These are phyloP conservation scores for Thelephora ganbajun DNA, from an alignment of 768 basidiomycete genomes.

Conservation along the genomic window DNA sequence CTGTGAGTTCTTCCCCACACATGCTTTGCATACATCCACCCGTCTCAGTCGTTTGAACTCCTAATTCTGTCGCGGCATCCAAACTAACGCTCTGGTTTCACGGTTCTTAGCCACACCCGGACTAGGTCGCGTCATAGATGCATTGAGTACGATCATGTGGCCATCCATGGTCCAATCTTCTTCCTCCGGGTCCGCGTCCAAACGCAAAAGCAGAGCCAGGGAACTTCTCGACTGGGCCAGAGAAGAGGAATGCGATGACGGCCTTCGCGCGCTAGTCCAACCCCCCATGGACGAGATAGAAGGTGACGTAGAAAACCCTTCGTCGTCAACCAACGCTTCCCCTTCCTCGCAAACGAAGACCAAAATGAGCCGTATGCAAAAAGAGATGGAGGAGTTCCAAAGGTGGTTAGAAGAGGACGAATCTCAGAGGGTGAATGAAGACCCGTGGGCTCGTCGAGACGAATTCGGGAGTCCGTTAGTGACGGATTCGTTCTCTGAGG, in stretches of 20 bases:
- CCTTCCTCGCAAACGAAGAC: slow-evolving; percentile 1
- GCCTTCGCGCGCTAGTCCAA: slow-evolving; percentile 18
- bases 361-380: slow-evolving; percentile 22
- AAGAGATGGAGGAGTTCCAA: slow-evolving; percentile 45
- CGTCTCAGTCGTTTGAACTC: no score
- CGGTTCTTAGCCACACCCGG: slow-evolving; percentile 17
- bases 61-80: background rate
- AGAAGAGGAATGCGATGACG: slow-evolving; percentile 24
- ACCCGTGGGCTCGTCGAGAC: background rate
- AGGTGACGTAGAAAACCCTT: no score
- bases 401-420: slow-evolving; percentile 47
- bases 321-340: no score
- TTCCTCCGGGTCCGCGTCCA: slow-evolving; percentile 5
- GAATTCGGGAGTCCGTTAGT: background rate
- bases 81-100: background rate
- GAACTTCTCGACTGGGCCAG: slow-evolving; percentile 28
- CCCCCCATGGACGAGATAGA: slow-evolving; percentile 8
- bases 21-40: background rate
- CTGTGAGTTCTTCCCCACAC: background rate
- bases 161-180: slow-evolving; percentile 48
- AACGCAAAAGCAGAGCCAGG: slow-evolving; percentile 17
- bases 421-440: slow-evolving; percentile 10
- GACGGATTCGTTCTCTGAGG: background rate
- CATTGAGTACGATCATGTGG: slow-evolving; percentile 83
- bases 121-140: slow-evolving; percentile 60